phyloP scores from a whole-genome alignment of 768 basidiomycete genomes.

The Infundibulicybe gibba region DNA sequence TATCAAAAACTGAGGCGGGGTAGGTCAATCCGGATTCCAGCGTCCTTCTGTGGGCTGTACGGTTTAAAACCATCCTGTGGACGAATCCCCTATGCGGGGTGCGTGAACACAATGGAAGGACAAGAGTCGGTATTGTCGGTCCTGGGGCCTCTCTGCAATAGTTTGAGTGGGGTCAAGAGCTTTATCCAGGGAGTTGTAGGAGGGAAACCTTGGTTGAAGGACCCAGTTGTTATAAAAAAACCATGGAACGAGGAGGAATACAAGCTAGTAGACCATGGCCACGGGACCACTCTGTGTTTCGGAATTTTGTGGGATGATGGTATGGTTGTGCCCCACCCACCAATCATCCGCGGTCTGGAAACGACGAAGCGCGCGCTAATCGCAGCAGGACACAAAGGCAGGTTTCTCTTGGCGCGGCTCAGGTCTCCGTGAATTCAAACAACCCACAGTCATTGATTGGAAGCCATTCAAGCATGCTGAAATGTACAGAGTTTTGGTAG shows the following conservation, averaged over 20 bases:
- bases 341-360: constrained; percentile 57
- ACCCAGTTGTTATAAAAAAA: constrained; percentile 56
- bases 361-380: constrained; percentile 51
- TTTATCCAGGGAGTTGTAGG: constrained; percentile 66
- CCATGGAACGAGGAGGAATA: constrained; percentile 62
- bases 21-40: constrained; percentile 71
- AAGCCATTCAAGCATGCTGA: constrained; percentile 48
- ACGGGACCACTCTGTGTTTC: constrained; percentile 49
- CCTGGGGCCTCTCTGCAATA: constrained; percentile 66
- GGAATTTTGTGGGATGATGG: constrained; percentile 69
- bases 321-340: constrained; percentile 57
- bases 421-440: background rate
- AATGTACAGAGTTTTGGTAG: constrained; percentile 37
- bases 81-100: constrained; percentile 69
- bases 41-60: constrained; percentile 66
- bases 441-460: constrained; percentile 64
- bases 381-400: constrained; percentile 64
- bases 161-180: constrained; percentile 54
- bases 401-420: constrained; percentile 1
- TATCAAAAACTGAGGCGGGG: background rate
- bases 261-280: constrained; percentile 52
- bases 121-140: constrained; percentile 71
- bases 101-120: constrained; percentile 62
- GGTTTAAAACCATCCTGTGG: constrained; percentile 66
- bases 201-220: constrained; percentile 60